Evolutionary conservation across 352 stramenopile genomes (phyloP), one percentile per base, ranked within the genome.

Genomic region (Globisporangium emineosum): DNA sequence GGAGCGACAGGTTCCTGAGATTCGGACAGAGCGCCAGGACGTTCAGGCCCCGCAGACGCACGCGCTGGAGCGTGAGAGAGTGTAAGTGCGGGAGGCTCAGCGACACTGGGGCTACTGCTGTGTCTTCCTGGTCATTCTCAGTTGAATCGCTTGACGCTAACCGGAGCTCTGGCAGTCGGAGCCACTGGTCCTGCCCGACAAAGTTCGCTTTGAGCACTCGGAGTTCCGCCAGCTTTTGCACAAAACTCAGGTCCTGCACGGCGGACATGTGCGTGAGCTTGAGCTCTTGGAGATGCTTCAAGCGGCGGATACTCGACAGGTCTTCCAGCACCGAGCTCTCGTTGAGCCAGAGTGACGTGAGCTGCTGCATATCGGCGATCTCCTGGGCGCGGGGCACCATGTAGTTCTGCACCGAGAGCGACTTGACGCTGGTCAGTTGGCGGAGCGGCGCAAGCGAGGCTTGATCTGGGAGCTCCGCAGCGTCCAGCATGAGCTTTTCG

Each of bases 311-410:
- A 10, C 17, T 32, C 50, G 50, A 57, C 8, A 57, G 27, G 29
- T 57, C 50, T 37, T 37, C 12, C 10, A 57, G 27, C 27, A 57
- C 50, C 5, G 27, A 30, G 27, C 50, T 27, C 27, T 57, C 50
- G 50, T 40, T 57, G 50, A 57, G 12, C 50, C 50, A 40, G 27
- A 57, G 50, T 7, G 50, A 25, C 50, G 4, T 25, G 50, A 57
- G 50, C 17, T 57, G 50, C 7, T 25, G 27, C 8, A 57, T 30
- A 1, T n/a, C 21, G 2, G 50, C 50, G 27, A 57, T 57, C 50
- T 57, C 50, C 27, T 57, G 50, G 1, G 50, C 27, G 13, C 40
- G 25, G 3, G 27, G 27, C 2, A 21, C 1, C 50, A 57, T 57
- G 50, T 57, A 57, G 50, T 57, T 57, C 50, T 57, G 50, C 21